Conservation (phyloP, 345 rosid species). For the Eucalyptus fibrosa region DNA sequence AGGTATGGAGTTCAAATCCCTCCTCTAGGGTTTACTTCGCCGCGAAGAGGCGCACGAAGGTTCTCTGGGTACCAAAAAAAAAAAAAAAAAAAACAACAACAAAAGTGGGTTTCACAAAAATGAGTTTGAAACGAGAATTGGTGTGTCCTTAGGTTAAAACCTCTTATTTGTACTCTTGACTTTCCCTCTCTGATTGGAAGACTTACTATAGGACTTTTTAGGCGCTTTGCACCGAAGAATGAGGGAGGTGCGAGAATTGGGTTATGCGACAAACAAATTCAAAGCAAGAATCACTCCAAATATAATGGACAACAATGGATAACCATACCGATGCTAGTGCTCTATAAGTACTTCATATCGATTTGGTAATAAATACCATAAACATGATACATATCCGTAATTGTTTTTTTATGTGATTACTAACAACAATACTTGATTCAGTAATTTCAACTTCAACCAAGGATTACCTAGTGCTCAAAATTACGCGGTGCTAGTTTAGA, state of each 20-base stretch:
- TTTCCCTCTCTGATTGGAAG: background rate
- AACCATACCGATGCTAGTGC: background rate
- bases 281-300: background rate
- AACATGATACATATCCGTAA: background rate
- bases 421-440: fast-evolving
- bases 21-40: too few species aligned
- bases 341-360: background rate
- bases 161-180: background rate
- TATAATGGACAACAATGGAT: background rate
- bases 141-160: background rate
- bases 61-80: too few species aligned
- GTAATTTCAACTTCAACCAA: background rate
- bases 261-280: background rate
- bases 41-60: too few species aligned
- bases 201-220: background rate
- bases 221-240: background rate
- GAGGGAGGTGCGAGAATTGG: background rate
- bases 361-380: too few species aligned
- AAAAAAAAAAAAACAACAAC: background rate
- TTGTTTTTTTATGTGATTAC: too few species aligned
- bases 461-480: too few species aligned
- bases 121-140: background rate
- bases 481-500: background rate
- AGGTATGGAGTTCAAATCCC: too few species aligned
- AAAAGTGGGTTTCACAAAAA: background rate